Percentiles rank a stretch among this genome's conserved stretches.
Evolutionary conservation across 1,139 yeast species (phyloP).

Genomic region (Scheffersomyces quercinus): DNA sequence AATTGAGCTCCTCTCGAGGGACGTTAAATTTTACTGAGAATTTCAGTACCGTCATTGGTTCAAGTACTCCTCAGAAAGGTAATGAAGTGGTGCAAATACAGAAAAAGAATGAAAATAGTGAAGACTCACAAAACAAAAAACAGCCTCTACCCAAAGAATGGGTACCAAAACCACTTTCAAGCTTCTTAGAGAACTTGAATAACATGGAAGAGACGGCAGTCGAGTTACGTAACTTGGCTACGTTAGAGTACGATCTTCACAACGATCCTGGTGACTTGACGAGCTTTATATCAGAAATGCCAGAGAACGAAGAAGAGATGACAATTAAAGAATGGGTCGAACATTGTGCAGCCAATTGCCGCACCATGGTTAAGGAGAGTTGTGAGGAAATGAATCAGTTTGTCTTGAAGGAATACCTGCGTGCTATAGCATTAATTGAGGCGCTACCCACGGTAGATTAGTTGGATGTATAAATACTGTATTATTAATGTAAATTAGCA

Average conservation of each 20-base stretch:
- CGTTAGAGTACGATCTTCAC: slow-evolving; percentile 32
- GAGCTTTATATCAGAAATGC: slow-evolving; percentile 65
- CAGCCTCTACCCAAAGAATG: slow-evolving; percentile 5
- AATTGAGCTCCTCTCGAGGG: too few relatives aligned
- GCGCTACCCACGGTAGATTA: slow-evolving; percentile 25
- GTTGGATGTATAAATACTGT: background rate
- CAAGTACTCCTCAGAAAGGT: slow-evolving; percentile 22
- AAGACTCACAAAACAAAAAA: slow-evolving; percentile 12
- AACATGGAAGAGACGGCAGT: slow-evolving; percentile 42
- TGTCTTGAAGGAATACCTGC: slow-evolving; percentile 41
- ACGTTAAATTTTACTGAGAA: slow-evolving; percentile 3
- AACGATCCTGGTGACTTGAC: slow-evolving; percentile 65
- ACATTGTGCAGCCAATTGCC: slow-evolving; percentile 47
- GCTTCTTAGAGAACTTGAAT: slow-evolving; percentile 33
- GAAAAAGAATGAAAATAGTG: too few relatives aligned
- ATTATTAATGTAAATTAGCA: too few relatives aligned
- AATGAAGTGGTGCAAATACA: too few relatives aligned
- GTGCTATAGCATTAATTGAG: slow-evolving; percentile 38
- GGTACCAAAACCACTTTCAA: slow-evolving; percentile 12
- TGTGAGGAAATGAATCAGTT: slow-evolving; percentile 43
- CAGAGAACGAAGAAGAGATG: slow-evolving; percentile 67
- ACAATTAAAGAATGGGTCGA: slow-evolving; percentile 70
- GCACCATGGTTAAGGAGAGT: slow-evolving; percentile 42
- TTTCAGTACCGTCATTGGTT: slow-evolving; percentile 13
- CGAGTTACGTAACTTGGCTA: slow-evolving; percentile 28